Base-by-base conservation (phyloP, 2,329 filamentous ascomycete species). In the Aspergillus sp. region DNA sequence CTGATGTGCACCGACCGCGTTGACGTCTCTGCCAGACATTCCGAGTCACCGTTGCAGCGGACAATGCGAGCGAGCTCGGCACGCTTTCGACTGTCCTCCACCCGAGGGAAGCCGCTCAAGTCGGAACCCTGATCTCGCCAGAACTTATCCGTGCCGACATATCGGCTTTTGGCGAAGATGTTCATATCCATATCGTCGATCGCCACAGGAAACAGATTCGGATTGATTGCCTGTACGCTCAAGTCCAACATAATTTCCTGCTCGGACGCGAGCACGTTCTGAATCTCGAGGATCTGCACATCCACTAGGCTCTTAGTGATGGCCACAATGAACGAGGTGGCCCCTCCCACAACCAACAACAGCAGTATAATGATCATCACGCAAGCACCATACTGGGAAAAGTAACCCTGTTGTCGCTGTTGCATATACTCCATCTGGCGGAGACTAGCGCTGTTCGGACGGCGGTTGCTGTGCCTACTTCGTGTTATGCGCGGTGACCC, bases 201-300 rank as follows among this genome's bases (percentile, higher is more conserved):
- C 2, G 88, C 88, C 40, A 99, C 88, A 2, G 90, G 85, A 36
- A 97, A 88, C 38, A 96, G 85, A 62, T 97, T 99, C 1, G 93
- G 92, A 67, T 99, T 99, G 62, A 93, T 80, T 0, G 93, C 94
- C 60, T 84, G 84, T 54, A 99, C 90, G 17, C 89, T 84, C 45
- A 99, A 76, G 70, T 99, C 93, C 64, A 97, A 82, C 84, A 99
- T 96, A 40, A 99, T 81, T 68, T 97, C 92, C 69, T 96, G 90
- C 70, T 96, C 90, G 62, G 90, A 96, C 2, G 92, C 92, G 45
- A 97, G 82, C 20, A 99, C 90, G 60, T 96, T 95, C 62, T 88
- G 84, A 60, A 99, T 90, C 57, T 87, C 86, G 50, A 87, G 78
- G 42, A 97, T 83, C 58, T 87, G 79, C 53, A 97, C 88, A 58